These are phyloP conservation scores for Alternaria arbusti DNA, from an alignment of 2,329 filamentous ascomycete genomes.

Conservation along the genomic window DNA sequence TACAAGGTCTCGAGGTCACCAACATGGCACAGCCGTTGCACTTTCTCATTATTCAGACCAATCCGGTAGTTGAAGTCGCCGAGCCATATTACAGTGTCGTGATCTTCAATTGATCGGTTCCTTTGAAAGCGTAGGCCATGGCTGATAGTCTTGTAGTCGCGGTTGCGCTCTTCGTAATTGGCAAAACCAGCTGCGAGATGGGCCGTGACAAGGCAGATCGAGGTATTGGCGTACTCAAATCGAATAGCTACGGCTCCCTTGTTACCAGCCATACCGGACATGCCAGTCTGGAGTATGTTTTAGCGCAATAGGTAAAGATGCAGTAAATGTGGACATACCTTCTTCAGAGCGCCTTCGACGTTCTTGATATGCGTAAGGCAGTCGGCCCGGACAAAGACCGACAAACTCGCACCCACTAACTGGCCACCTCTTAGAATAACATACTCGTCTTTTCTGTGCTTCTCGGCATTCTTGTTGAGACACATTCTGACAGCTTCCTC, in stretches of 20 bases:
- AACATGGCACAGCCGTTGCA: conserved; percentile 74
- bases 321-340: conserved; percentile 53
- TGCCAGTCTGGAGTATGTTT: conserved; percentile 66
- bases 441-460: conserved; percentile 75
- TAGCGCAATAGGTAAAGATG: conserved; percentile 5
- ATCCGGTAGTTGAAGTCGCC: conserved; percentile 99
- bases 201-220: conserved; percentile 93
- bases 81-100: conserved; percentile 87
- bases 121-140: conserved; percentile 88
- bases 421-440: conserved; percentile 90
- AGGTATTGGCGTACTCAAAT: conserved; percentile 91
- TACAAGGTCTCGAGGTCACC: conserved; percentile 80
- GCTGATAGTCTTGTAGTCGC: conserved; percentile 89
- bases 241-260: conserved; percentile 97
- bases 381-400: conserved; percentile 86
- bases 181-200: conserved; percentile 95
- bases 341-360: conserved; percentile 94
- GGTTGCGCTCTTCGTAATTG: conserved; percentile 95
- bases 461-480: conserved; percentile 73
- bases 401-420: conserved; percentile 89
- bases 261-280: conserved; percentile 97
- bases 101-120: conserved; percentile 88
- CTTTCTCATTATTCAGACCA: conserved; percentile 78
- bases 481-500: conserved; percentile 79
- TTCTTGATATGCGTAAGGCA: conserved; percentile 86